Evolutionary conservation across 139 green algal genomes (phyloP), one percentile per base, ranked within the genome.

Genomic region (Chlorella sp.): DNA sequence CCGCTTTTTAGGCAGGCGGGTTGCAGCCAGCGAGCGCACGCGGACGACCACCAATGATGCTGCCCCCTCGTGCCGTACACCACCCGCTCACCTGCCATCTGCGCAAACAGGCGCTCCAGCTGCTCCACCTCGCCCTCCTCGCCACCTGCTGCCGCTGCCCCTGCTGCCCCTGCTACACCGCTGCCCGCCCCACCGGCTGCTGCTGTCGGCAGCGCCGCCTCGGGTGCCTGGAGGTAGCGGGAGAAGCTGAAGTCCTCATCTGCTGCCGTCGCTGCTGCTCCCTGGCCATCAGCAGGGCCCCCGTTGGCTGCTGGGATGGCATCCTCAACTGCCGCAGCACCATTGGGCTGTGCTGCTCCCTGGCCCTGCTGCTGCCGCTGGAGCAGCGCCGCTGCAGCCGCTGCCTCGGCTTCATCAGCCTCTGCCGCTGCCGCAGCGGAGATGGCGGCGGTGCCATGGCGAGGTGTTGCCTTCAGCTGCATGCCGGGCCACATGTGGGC

Each of bases 401-500:
- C 51, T 60, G 51, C 51, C 51, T 60, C 51, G 3, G 56, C 36
- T 56, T 34, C n/a, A 16, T 56, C 55, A 20, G 74, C 23, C 23
- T 39, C 64, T 65, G 39, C 26, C 12, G 23, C 15, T 32, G n/a
- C 64, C 21, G 80, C 67, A 16, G 36, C 39, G 41, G 51, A 9
- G 21, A 60, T 60, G 51, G 51, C 51, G 51, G 39, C 60, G 36
- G 28, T 15, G 18, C 57, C 51, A n/a, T 57, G 68, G 7, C 47
- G 51, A 13, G 36, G 36, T 16, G 25, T 41, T 36, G 72, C 72
- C 25, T 89, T 90, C 9, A 88, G 55, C 9, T 34, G 71, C 81
- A 93, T 56, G 39, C 88, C 87, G 0, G 91, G 85, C 92, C 92
- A 95, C 74, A 88, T 83, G 72, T 95, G 89, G 21, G 91, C 87